Evolutionary conservation across 2,329 filamentous ascomycete genomes (phyloP).

Genomic region (Metarhizium album): DNA sequence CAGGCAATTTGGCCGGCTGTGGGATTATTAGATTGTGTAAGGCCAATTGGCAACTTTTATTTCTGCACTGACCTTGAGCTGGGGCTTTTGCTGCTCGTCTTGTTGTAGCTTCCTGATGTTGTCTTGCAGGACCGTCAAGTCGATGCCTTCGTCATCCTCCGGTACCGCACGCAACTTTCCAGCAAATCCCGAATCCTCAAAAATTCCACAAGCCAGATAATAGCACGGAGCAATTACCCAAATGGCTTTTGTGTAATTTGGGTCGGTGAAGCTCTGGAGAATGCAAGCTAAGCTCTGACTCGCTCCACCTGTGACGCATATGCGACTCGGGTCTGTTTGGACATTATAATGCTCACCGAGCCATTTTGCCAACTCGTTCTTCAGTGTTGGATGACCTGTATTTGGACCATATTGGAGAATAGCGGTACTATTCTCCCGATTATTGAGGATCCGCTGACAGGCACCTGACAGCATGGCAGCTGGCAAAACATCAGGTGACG

Average conservation of each 20-base stretch:
- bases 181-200: conserved; percentile 68
- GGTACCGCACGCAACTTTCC: conserved; percentile 57
- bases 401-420: conserved; percentile 76
- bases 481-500: conserved; percentile 52
- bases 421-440: conserved; percentile 41
- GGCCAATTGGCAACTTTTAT: not conserved
- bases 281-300: conserved; percentile 72
- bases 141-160: conserved; percentile 68
- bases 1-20: conserved; percentile 42
- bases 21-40: not conserved
- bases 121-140: conserved; percentile 42
- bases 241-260: conserved; percentile 59
- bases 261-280: conserved; percentile 72
- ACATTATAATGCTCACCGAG: conserved; percentile 50
- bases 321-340: conserved; percentile 39
- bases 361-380: conserved; percentile 60
- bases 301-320: conserved; percentile 77
- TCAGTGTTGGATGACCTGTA: conserved; percentile 58
- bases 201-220: conserved; percentile 74
- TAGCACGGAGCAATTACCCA: conserved; percentile 81
- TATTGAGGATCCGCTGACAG: conserved; percentile 47
- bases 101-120: conserved; percentile 21
- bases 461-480: conserved; percentile 49
- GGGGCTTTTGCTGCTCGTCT: conserved; percentile 11
- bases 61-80: conserved; percentile 1